Evolutionary conservation across 768 basidiomycete species (phyloP), one percentile per base, ranked within the genome.

Genomic region (Mycena venus): DNA sequence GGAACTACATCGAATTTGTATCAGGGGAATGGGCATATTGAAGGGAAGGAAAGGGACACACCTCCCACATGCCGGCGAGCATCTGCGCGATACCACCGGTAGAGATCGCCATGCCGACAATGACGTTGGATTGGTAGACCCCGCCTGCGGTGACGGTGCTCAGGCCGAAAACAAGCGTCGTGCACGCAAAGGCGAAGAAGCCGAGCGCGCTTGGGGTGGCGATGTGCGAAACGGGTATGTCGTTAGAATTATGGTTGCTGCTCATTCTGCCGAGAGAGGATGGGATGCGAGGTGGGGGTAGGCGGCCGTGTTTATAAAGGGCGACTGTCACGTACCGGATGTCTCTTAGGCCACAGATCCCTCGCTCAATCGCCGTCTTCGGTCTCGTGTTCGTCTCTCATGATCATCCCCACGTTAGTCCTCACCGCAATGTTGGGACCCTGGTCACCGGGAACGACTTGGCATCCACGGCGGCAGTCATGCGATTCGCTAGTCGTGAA

Each of bases 41-140:
- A 69, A 69, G 34, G 68, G 34, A 61, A 69, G 58, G 47, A 49
- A 36, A 47, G 68, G 44, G 42, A 60, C 68, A 61, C 32, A 69
- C 68, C 68, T 92, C 92, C 95, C 95, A 96, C 93, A 96, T 95
- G 47, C 96, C 96, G 53, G 95, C 96, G 47, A 96, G 84, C 60
- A 97, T 86, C 81, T 97, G 96, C 15, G 88, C 92, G 32, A 96
- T 91, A 76, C 96, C 96, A 75, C 96, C 96, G 75, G 91, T 90
- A 82, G 91, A 94, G 77, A 95, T 79, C 31, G 95, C 95, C 95
- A 97, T 96, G 63, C 95, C 96, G 62, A 96, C 88, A 58, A 96
- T 90, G 31, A 91, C 88, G 71, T 96, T 95, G 55, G 94, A 90
- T 3, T 81, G 79, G 21, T 79, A 73, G 73, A 95, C 85, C 29